Evolutionary conservation across 2,329 filamentous ascomycete genomes (phyloP).

Genomic region (Cercospora zeae-maydis): DNA sequence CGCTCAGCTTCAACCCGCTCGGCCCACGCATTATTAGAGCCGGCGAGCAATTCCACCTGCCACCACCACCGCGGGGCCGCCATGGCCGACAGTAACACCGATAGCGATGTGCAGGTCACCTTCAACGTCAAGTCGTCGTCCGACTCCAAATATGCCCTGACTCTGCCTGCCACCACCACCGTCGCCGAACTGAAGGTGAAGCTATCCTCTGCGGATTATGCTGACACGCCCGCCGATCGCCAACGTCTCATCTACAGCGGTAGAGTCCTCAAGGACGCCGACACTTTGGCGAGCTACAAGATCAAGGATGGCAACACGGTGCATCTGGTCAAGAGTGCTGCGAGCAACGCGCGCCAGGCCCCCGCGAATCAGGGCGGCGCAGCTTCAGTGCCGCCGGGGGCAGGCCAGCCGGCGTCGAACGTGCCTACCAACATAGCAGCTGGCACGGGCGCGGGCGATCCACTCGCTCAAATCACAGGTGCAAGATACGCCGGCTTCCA

Average conservation of each 20-base stretch:
- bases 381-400: slow-evolving; percentile 38
- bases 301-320: slow-evolving; percentile 95
- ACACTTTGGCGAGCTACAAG: slow-evolving; percentile 81
- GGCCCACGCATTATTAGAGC: background rate
- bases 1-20: background rate
- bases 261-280: slow-evolving; percentile 91
- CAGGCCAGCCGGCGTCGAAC: slow-evolving; percentile 54
- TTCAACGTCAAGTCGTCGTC: slow-evolving; percentile 98
- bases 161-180: slow-evolving; percentile 70
- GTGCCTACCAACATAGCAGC: slow-evolving; percentile 75
- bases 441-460: slow-evolving; percentile 76
- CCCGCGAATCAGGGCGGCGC: slow-evolving; percentile 50
- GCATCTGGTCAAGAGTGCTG: slow-evolving; percentile 93
- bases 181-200: slow-evolving; percentile 87
- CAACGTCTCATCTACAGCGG: slow-evolving; percentile 98
- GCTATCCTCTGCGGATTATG: slow-evolving; percentile 74
- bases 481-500: slow-evolving; percentile 91
- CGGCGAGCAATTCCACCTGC: background rate
- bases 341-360: slow-evolving; percentile 70
- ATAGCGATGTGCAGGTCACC: slow-evolving; percentile 76
- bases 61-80: slow-evolving; percentile 9
- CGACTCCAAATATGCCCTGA: slow-evolving; percentile 79
- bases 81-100: slow-evolving; percentile 58
- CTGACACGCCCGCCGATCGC: slow-evolving; percentile 80
- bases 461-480: slow-evolving; percentile 83